A percentile compares a stretch with the other conserved stretches of the same genome.
phyloP scores from a whole-genome alignment of 495 filamentous ascomycete species.

The Physcia stellaris region DNA sequence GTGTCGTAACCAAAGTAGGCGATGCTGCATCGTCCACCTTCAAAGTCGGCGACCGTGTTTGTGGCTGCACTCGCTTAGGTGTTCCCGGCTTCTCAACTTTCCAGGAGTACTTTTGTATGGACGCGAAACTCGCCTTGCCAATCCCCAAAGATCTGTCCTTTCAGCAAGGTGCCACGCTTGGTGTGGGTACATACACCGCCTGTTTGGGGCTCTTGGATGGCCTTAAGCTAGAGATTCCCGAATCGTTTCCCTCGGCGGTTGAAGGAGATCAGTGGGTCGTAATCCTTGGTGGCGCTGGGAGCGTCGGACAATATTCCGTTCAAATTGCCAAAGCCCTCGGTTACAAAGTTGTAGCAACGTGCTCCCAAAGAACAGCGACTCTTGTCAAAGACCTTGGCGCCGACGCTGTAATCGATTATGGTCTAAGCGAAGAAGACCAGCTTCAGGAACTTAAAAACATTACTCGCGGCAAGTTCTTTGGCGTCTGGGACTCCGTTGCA shows the following conservation, averaged over 20 bases:
- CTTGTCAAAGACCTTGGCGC: constrained; percentile 25
- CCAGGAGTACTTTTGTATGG: constrained; percentile 34
- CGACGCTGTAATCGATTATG: constrained; percentile 26
- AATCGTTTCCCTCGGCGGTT: constrained; percentile 9
- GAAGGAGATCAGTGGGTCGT: constrained; percentile 29
- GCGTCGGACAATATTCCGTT: constrained; percentile 27
- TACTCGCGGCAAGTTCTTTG: constrained; percentile 25
- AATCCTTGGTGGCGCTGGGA: constrained; percentile 28
- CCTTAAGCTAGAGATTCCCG: constrained; percentile 13
- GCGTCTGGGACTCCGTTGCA: constrained; percentile 27
- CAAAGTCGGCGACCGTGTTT: constrained; percentile 23
- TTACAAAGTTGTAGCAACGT: constrained; percentile 30
- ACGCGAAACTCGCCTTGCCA: constrained; percentile 24
- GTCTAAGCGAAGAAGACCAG: constrained; percentile 20
- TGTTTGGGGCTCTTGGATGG: constrained; percentile 18
- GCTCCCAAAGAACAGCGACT: constrained; percentile 22
- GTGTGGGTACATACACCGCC: constrained; percentile 24
- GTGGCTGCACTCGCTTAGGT: constrained; percentile 29
- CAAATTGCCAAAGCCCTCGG: constrained; percentile 25
- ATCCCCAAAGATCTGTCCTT: constrained; percentile 16
- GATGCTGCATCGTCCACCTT: constrained; percentile 17
- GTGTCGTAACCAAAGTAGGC: constrained; percentile 18
- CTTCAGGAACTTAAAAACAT: constrained; percentile 22
- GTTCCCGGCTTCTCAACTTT: constrained; percentile 24
- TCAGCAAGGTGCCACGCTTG: constrained; percentile 25